These are phyloP conservation scores for Pseudophaeomoniella oleicola DNA, from an alignment of 2,329 filamentous ascomycete genomes.

Conservation along the genomic window DNA sequence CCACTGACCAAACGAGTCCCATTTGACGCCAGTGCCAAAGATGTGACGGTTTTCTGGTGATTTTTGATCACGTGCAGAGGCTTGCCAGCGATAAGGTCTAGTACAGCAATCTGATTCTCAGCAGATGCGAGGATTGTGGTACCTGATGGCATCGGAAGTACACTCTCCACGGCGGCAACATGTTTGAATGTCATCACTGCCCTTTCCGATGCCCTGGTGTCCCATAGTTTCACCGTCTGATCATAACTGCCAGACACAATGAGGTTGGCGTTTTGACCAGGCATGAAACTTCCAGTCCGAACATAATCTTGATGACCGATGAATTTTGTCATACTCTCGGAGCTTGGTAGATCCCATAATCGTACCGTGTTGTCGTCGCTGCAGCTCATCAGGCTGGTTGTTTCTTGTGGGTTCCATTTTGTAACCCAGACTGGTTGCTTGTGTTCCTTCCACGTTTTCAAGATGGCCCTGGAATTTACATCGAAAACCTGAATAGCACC, in stretches of 20 bases:
- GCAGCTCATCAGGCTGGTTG: constrained; percentile 75
- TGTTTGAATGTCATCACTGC: constrained; percentile 91
- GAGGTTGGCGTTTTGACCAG: constrained; percentile 53
- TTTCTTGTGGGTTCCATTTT: constrained; percentile 76
- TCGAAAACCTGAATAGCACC: constrained; percentile 95
- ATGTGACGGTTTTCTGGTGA: constrained; percentile 95
- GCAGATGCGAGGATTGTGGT: constrained; percentile 76
- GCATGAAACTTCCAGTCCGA: constrained; percentile 73
- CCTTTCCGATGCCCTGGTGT: constrained; percentile 56
- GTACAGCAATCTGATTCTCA: constrained; percentile 74
- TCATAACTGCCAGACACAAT: constrained; percentile 89
- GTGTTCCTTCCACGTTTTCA: constrained; percentile 91
- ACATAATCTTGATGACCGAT: constrained; percentile 88
- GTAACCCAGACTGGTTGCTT: constrained; percentile 89
- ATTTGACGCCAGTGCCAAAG: constrained; percentile 65
- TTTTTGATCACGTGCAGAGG: constrained; percentile 78
- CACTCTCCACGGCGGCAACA: constrained; percentile 70
- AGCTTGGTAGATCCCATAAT: constrained; percentile 81
- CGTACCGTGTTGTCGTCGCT: constrained; percentile 88
- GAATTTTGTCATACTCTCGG: constrained; percentile 62
- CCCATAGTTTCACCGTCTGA: constrained; percentile 85
- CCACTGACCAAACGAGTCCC: constrained; percentile 72
- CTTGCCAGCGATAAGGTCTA: constrained; percentile 83
- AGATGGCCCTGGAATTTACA: constrained; percentile 70
- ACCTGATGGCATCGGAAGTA: constrained; percentile 75